Base-by-base conservation (phyloP, 1,139 yeast genomes). In the Chernovozyma aurita region DNA sequence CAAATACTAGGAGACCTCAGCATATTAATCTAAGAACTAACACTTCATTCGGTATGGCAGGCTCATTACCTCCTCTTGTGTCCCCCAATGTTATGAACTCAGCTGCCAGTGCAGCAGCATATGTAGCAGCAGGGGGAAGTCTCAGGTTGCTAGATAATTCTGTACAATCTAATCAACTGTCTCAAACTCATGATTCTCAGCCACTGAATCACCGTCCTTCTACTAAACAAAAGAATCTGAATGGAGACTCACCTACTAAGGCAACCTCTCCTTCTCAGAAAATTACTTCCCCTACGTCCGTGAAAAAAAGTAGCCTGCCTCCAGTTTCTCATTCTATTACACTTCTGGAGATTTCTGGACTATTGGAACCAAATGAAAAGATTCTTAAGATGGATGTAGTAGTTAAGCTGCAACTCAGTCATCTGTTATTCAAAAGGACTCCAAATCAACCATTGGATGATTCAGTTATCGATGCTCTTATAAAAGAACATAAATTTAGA, bases 361-460 rank as follows among this genome's bases (percentile, higher is more conserved):
- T 70, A 14, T 49, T 70, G 20, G 44, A 49, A 2, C 52, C 61
- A 3, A 55, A 59, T 17, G 76, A 70, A 40, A 68, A 69, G 46
- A 68, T 70, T 16, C 49, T 70, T 25, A 70, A 70, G 42, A 54
- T 70, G 51, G 75, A 69, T 42, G 57, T 55, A 9, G 55, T 70
- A 5, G 47, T 61, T 26, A 65, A 66, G 42, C 68, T 64, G 65
- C 59, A 56, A 31, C 52, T 69, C 31, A 53, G 57, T 35, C 62
- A 56, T 39, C 48, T 45, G 30, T 39, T 48, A 21, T 41, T 59
- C 16, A 43, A 50, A 13, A 43, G 69, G 18, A 44, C 50, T 2
- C 41, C 48, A 1, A 40, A 42, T 4, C 57, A 55, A 16, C 55
- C 50, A 9, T 47, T 70, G 27, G 66, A 65, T 41, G 73, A 67